Percentiles rank a stretch among this genome's conserved stretches.
phyloP scores from a whole-genome alignment of 1,284 basidiomycete genomes.

The Termitomyces sp. region DNA sequence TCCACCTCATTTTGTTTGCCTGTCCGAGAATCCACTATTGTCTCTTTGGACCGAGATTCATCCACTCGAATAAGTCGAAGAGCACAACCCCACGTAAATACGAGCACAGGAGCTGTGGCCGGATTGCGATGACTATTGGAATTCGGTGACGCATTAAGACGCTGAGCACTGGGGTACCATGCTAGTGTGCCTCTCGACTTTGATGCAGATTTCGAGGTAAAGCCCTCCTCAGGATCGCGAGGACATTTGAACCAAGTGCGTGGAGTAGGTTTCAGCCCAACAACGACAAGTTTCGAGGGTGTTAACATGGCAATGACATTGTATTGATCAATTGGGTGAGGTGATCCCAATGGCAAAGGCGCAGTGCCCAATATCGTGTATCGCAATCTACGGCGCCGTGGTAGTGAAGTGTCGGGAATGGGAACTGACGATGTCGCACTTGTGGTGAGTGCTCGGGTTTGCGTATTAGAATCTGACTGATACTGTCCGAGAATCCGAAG shows the following conservation, averaged over 20 bases:
- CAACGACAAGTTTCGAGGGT: constrained; percentile 85
- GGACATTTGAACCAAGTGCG: constrained; percentile 89
- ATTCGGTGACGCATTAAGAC: constrained; percentile 23
- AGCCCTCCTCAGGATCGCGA: constrained; percentile 49
- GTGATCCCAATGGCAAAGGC: constrained; percentile 79
- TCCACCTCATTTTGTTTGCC: constrained; percentile 58
- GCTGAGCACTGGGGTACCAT: constrained; percentile 69
- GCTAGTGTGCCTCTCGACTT: constrained; percentile 60
- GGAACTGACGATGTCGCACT: constrained; percentile 8
- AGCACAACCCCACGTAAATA: constrained; percentile 76
- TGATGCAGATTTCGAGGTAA: constrained; percentile 33
- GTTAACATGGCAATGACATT: constrained; percentile 86
- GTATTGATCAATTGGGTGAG: constrained; percentile 81
- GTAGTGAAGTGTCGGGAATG: constrained; percentile 18
- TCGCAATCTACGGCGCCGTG: constrained; percentile 42
- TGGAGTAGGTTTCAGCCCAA: constrained; percentile 88
- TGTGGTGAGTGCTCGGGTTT: constrained; percentile 13
- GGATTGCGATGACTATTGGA: constrained; percentile 20
- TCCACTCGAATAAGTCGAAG: constrained; percentile 64
- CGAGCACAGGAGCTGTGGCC: constrained; percentile 54
- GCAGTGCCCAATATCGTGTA: constrained; percentile 74
- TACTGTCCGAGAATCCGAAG: constrained; percentile 93
- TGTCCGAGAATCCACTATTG: constrained; percentile 48
- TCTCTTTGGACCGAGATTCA: constrained; percentile 54
- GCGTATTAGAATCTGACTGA: constrained; percentile 47